These are phyloP conservation scores for Myxozyma nipponensis DNA, from an alignment of 805 yeast species.

Conservation along the genomic window DNA sequence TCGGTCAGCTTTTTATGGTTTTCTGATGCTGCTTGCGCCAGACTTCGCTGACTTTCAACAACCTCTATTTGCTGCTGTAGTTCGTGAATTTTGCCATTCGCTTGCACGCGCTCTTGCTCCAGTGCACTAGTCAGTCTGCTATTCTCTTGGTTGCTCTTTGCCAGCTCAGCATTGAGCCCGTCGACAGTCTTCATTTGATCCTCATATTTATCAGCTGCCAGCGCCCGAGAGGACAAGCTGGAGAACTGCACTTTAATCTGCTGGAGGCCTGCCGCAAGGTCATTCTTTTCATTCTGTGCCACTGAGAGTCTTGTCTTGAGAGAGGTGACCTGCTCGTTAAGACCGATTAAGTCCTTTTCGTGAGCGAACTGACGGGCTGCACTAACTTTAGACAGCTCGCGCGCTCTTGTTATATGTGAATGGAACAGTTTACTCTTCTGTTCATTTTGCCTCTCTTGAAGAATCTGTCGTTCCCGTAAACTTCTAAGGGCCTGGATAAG, in stretches of 20 bases:
- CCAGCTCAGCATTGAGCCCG: conserved; percentile 3
- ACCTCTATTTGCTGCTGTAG: conserved; percentile 4
- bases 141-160: neutral
- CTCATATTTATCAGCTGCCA: neutral
- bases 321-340: conserved; percentile 27
- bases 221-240: neutral
- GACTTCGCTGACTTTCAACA: conserved; percentile 4
- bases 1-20: conserved; percentile 1
- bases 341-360: conserved; percentile 4
- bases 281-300: conserved; percentile 35
- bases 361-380: conserved; percentile 6
- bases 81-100: conserved; percentile 3
- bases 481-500: conserved; percentile 42
- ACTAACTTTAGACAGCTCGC: conserved; percentile 8
- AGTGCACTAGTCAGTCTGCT: conserved; percentile 1
- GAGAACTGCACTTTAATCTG: conserved; percentile 6
- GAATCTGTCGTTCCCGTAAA: conserved; percentile 40
- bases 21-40: conserved; percentile 1
- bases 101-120: conserved; percentile 11
- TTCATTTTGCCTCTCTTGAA: conserved; percentile 34
- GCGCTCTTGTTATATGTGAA: conserved; percentile 10
- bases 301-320: conserved; percentile 31
- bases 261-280: conserved; percentile 10
- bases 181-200: neutral
- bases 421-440: conserved; percentile 5